phyloP scores from a whole-genome alignment of 75 land plant genomes.

The Picea glauca region DNA sequence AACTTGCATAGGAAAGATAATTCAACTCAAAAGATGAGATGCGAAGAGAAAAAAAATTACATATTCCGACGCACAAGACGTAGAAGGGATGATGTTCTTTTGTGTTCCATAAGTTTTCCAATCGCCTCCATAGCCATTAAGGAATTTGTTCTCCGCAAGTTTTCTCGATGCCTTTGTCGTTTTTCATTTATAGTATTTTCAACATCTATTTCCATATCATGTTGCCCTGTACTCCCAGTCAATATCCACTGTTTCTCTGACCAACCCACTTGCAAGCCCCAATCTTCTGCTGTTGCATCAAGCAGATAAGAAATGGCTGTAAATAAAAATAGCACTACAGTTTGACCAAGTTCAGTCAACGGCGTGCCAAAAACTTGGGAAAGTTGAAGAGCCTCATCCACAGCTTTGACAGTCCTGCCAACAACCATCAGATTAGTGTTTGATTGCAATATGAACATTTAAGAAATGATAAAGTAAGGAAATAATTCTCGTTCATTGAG shows the following conservation, averaged over 20 bases:
- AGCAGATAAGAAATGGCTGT: constrained; percentile 37
- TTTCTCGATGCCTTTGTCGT: constrained; percentile 30
- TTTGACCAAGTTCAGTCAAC: constrained; percentile 54
- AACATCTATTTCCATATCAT: constrained; percentile 36
- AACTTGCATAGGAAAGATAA: too few species aligned
- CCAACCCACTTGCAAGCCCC: constrained; percentile 29
- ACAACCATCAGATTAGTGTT: not conserved
- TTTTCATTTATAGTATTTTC: constrained; percentile 24
- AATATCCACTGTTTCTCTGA: constrained; percentile 20
- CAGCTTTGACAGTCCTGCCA: constrained; percentile 62
- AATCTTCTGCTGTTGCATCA: constrained; percentile 66
- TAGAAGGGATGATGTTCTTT: constrained; percentile 43
- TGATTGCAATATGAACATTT: too few species aligned
- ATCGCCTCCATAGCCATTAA: constrained; percentile 53
- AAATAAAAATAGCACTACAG: constrained; percentile 56
- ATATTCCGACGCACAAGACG: constrained; percentile 65
- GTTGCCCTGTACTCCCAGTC: constrained; percentile 5
- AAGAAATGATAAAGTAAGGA: too few species aligned
- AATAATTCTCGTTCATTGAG: too few species aligned
- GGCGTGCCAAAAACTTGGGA: constrained; percentile 31
- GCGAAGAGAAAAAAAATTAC: constrained; percentile 20
- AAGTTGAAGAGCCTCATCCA: constrained; percentile 58
- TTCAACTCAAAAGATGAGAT: too few species aligned
- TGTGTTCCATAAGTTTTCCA: constrained; percentile 47
- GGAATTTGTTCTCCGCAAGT: constrained; percentile 41